A percentile compares a stretch with the other conserved stretches of the same genome.
These are phyloP conservation scores for Chlorella sp. DNA, from an alignment of 139 green algal species.

Conservation along the genomic window DNA sequence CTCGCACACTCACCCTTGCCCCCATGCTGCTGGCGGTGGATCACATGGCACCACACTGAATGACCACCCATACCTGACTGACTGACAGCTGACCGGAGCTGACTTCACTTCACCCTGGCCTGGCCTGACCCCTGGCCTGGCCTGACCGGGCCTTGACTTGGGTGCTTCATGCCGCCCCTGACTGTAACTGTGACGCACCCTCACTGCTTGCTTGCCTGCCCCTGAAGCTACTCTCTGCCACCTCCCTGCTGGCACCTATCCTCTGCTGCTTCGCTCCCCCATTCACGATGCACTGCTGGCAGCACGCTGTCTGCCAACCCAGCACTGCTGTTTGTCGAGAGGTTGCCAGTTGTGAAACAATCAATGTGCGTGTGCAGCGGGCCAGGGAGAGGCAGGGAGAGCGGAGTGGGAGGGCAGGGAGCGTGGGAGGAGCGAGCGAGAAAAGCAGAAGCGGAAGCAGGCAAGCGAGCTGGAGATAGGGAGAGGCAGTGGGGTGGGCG, in stretches of 20 bases:
- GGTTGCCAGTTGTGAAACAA: too few species aligned
- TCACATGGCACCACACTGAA: too few species aligned
- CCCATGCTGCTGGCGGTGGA: too few species aligned
- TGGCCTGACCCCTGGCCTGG: too few species aligned
- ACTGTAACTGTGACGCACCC: background rate
- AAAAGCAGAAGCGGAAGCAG: background rate
- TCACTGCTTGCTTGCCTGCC: background rate
- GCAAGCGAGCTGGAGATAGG: background rate
- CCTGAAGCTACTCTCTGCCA: background rate
- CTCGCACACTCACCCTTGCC: too few species aligned
- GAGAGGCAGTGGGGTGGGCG: background rate
- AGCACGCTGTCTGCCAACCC: background rate
- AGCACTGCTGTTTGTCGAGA: too few species aligned
- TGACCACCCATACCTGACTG: too few species aligned
- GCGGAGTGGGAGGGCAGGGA: background rate
- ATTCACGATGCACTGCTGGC: background rate
- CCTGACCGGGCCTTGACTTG: too few species aligned
- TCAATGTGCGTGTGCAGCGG: too few species aligned
- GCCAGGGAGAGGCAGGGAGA: background rate
- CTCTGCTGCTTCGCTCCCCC: background rate
- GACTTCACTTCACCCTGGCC: too few species aligned
- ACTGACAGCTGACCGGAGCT: too few species aligned
- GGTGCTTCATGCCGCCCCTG: too few species aligned
- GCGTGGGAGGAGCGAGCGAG: background rate
- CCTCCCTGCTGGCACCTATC: background rate